These are phyloP conservation scores for Saccharomycopsis fermentans DNA, from an alignment of 805 yeast genomes.

Conservation along the genomic window DNA sequence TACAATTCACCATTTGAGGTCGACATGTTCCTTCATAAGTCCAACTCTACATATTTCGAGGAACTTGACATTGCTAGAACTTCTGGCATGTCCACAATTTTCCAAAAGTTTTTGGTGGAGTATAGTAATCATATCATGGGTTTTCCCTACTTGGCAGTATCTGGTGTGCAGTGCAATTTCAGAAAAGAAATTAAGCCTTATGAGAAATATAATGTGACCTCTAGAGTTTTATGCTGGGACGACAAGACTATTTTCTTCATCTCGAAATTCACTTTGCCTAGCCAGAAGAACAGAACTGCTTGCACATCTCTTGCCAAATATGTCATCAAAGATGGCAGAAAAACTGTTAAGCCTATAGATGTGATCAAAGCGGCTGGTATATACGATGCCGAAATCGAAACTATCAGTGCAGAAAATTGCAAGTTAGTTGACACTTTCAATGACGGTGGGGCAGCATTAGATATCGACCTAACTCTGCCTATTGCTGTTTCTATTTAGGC, in stretches of 20 bases:
- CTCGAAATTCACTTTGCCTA: constrained; percentile 41
- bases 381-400: constrained; percentile 40
- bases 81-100: constrained; percentile 43
- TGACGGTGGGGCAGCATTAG: constrained; percentile 29
- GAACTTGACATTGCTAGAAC: constrained; percentile 78
- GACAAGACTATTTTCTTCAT: constrained; percentile 73
- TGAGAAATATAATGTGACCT: constrained; percentile 42
- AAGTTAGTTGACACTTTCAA: constrained; percentile 30
- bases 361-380: constrained; percentile 48
- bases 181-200: constrained; percentile 66
- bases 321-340: constrained; percentile 69
- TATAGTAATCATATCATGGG: constrained; percentile 29
- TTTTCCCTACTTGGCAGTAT: constrained; percentile 68
- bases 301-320: constrained; percentile 63
- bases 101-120: constrained; percentile 45
- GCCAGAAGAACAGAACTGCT: constrained; percentile 23
- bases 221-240: constrained; percentile 73
- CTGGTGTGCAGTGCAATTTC: constrained; percentile 57
- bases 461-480: constrained; percentile 15
- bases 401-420: constrained; percentile 31
- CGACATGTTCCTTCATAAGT: constrained; percentile 81
- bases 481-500: not conserved
- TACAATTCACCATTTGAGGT: constrained; percentile 70
- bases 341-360: constrained; percentile 59
- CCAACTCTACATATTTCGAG: constrained; percentile 72